Evolutionary conservation across 1,284 basidiomycete species (phyloP), one percentile per base, ranked within the genome.

Genomic region (Cryptococcus jaspeensis): DNA sequence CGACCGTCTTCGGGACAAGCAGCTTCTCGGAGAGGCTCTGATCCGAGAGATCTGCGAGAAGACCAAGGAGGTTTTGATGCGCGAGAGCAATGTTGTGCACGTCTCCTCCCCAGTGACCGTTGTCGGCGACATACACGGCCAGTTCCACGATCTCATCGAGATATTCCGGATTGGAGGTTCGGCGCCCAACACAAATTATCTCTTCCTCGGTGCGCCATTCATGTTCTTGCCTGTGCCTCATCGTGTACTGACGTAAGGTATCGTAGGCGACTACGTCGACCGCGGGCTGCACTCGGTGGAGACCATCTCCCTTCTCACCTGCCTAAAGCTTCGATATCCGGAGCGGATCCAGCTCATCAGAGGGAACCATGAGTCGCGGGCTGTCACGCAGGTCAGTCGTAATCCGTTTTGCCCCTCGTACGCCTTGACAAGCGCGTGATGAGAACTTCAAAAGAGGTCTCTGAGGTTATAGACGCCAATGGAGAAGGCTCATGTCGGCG

Each of bases 81-180:
- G 92, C 64, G 96, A 99, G 81, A 92, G 90, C 63, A 99, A 99
- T 73, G 96, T 99, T 57, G 93, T 99, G 13, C 96, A 99, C 73
- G 90, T 99, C 67, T 88, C 87, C 61, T 90, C 94, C 1, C 96
- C 96, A n/a, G 93, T 99, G 44, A 99, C 96, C 1, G 96, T 99
- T 32, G 95, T 99, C 32, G 96, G 96, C 53, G 96, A 99, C 76
- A 99, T 99, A 54, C 95, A 99, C 78, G 95, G 73, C 16, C 95
- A 99, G 84, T 99, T 99, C 80, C 96, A 99, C 81, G 96, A 99
- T 81, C 84, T 99, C 67, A 90, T 99, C 74, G 95, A 99, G 80
- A 98, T 99, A 74, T 99, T 99, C 72, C 85, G 94, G 50, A 99
- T 99, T 83, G 95, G 96, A 48, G 95, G 95, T 39, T 92, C 92